phyloP scores from a whole-genome alignment of 192 early-diverging fungal genomes.

The Pilobolus umbonatus region DNA sequence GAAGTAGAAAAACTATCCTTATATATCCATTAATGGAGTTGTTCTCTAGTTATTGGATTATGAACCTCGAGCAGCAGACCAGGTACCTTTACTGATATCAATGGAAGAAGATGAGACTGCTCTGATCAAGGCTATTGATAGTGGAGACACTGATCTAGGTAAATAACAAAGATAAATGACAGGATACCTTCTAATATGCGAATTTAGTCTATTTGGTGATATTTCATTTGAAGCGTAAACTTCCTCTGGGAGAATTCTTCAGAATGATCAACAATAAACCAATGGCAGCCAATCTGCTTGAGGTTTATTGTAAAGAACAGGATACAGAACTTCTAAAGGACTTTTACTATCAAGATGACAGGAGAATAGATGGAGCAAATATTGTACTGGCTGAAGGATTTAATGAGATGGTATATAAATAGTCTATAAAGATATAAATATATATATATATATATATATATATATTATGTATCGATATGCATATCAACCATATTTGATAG shows the following conservation, averaged over 20 bases:
- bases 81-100: conserved; percentile 89
- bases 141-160: conserved; percentile 93
- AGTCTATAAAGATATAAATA: too few species aligned
- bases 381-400: conserved; percentile 49
- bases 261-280: conserved; percentile 73
- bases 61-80: conserved; percentile 90
- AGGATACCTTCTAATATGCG: neutral
- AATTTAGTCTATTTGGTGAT: conserved; percentile 79
- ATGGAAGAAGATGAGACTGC: conserved; percentile 91
- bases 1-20: too few species aligned
- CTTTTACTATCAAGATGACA: conserved; percentile 98
- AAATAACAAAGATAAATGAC: neutral
- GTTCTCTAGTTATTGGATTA: conserved; percentile 69
- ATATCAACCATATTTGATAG: too few species aligned
- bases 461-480: too few species aligned
- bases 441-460: too few species aligned
- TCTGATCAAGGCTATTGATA: conserved; percentile 85
- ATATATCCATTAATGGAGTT: too few species aligned
- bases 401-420: conserved; percentile 31
- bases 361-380: conserved; percentile 60
- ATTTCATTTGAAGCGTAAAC: conserved; percentile 83
- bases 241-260: conserved; percentile 87
- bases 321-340: conserved; percentile 76
- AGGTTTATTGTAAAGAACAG: conserved; percentile 77
- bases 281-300: conserved; percentile 79